These are phyloP conservation scores for Paramecium sonneborni DNA, from an alignment of 73 alveolate species.

Conservation along the genomic window DNA sequence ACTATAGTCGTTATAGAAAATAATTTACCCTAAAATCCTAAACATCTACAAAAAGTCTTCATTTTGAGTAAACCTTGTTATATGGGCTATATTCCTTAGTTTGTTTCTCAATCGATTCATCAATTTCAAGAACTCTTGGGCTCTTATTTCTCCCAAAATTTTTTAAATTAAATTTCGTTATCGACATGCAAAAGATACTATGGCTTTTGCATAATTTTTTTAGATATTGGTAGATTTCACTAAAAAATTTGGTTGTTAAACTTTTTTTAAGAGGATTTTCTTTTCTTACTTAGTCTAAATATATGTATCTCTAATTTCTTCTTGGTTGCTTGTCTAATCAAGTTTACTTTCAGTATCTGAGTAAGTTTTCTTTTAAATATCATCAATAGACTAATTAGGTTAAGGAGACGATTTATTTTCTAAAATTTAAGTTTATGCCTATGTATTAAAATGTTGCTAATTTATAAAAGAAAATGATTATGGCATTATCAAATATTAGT, in stretches of 20 bases:
- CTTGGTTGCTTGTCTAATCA: not conserved
- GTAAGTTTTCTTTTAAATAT: not conserved
- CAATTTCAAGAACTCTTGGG: not conserved
- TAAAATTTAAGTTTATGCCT: not conserved
- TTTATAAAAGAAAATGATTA: not conserved
- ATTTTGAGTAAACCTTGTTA: not conserved
- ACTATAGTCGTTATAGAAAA: not conserved
- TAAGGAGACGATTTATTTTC: not conserved
- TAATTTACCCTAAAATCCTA: not conserved
- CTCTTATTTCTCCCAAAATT: not conserved
- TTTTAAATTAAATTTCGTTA: not conserved
- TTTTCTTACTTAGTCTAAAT: not conserved
- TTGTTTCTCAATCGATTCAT: conserved; percentile 21
- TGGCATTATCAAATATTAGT: not conserved
- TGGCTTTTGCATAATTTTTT: conserved; percentile 48
- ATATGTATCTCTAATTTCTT: not conserved
- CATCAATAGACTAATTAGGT: not conserved
- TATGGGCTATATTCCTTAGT: conserved; percentile 10
- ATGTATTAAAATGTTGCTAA: not conserved
- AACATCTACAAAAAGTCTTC: not conserved
- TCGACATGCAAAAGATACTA: not conserved
- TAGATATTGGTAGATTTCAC: conserved; percentile 33
- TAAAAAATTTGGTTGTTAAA: not conserved
- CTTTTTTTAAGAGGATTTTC: not conserved
- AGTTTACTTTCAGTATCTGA: conserved; percentile 20